Evolutionary conservation across 768 basidiomycete genomes (phyloP), one percentile per base, ranked within the genome.

Genomic region (button mushroom (Agaricus bisporus)): DNA sequence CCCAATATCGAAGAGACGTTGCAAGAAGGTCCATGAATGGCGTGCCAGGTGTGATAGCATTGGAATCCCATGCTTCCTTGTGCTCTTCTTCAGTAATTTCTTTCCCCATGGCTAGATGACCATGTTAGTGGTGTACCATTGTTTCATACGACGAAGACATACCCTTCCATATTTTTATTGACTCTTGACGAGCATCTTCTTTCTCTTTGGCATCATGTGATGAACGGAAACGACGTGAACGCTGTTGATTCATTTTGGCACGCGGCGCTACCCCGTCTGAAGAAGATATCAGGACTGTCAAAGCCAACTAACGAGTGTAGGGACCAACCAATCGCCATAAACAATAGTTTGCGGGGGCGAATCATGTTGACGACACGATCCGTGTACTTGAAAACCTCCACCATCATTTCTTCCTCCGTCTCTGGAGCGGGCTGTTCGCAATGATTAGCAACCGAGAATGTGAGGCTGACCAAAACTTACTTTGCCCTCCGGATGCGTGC

Each of bases 231-330:
- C 97, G 92, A 60, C 97, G 80, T 14, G 94, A 93, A 9, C 97
- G 91, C 67, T 99, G 97, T 64, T 99, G 97, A 66, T 99, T 99
- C 97, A 99, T 99, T 73, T 99, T 99, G 38, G 97, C 97, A 63
- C 95, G 85, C 29, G 95, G 95, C 9, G 95, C 95, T 18, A 98
- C 95, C 56, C 95, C 95, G 63, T 98, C 95, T 95, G 52, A 39
- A 18, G 8, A 41, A 51, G 37, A 39, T 5, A 42, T 58, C 10
- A 53, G 35, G 18, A 32, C 11, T 45, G 28, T 26, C 22, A 3
- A 28, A 17, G 25, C 14, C 17, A n/a, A 38, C 4, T n/a, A 36
- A 48, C 11, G 37, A 48, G 48, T 15, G 12, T 39, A 43, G 41
- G 12, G 28, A 70, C 82, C 56, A 49, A 92, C 95, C 95, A 62